A percentile compares a stretch with the other conserved stretches of the same genome.
Evolutionary conservation across 305 asterid genomes (phyloP).

Genomic region (Plantago lanceolata): DNA sequence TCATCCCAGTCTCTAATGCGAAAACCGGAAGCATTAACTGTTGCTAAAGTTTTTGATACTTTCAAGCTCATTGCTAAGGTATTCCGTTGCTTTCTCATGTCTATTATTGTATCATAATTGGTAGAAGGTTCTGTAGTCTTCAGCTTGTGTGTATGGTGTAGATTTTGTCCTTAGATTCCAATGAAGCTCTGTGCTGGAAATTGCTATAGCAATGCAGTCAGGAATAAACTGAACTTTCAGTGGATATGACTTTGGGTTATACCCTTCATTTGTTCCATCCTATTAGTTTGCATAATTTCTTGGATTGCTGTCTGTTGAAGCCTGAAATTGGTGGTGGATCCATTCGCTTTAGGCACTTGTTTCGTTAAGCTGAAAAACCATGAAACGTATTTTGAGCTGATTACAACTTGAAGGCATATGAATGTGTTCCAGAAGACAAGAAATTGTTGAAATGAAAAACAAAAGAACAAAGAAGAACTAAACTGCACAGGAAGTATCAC

Average conservation of each 20-base stretch:
- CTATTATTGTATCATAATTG: not conserved
- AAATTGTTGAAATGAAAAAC: not conserved
- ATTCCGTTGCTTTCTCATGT: conserved; percentile 12
- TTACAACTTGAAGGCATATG: not conserved
- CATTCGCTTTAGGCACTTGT: not conserved
- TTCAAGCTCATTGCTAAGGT: conserved; percentile 89
- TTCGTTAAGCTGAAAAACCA: not conserved
- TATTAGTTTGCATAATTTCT: not conserved
- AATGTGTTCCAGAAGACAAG: not conserved
- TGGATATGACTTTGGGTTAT: too few relatives aligned
- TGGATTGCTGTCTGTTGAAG: not conserved
- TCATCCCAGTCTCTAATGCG: conserved; percentile 88
- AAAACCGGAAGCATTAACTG: conserved; percentile 84
- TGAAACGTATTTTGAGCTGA: not conserved
- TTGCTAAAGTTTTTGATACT: conserved; percentile 72
- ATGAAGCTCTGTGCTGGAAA: too few relatives aligned
- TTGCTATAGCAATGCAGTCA: too few relatives aligned
- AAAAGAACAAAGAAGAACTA: not conserved
- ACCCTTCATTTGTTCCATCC: too few relatives aligned
- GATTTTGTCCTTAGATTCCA: not conserved
- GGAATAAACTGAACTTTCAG: too few relatives aligned
- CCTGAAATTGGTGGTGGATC: not conserved
- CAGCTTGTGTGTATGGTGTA: not conserved
- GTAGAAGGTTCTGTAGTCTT: conserved; percentile 1
- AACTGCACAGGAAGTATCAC: not conserved